Conservation (phyloP, 768 basidiomycete genomes). For the Ramaria rubella region DNA sequence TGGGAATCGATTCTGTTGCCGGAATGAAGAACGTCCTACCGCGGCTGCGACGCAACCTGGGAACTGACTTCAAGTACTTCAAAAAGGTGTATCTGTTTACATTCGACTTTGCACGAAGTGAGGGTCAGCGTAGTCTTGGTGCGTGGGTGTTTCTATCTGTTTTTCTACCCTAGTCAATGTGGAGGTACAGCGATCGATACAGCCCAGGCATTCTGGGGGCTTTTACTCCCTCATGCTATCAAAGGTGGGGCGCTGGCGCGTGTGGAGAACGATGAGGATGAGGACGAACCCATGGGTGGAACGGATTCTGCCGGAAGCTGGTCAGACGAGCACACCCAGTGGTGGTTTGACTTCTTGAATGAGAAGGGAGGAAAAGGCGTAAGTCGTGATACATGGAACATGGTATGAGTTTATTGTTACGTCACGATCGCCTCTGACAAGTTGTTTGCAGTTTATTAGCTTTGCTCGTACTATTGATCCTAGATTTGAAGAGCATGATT, state of each 20-base stretch:
- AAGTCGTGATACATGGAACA: slow-evolving; percentile 84
- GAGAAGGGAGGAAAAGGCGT: slow-evolving; percentile 66
- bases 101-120: slow-evolving; percentile 69
- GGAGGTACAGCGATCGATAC: slow-evolving; percentile 49
- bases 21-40: slow-evolving; percentile 51
- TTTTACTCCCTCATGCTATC: slow-evolving; percentile 71
- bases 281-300: slow-evolving; percentile 32
- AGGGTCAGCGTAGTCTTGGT: slow-evolving; percentile 80
- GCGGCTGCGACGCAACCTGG: slow-evolving; percentile 51
- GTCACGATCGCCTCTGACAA: neutral
- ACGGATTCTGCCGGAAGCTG: slow-evolving; percentile 41
- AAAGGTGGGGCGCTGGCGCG: slow-evolving; percentile 56
- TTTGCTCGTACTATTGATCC: slow-evolving; percentile 72
- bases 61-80: slow-evolving; percentile 64
- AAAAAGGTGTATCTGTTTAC: slow-evolving; percentile 71
- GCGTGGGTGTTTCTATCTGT: slow-evolving; percentile 21
- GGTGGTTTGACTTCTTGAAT: slow-evolving; percentile 77
- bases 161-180: neutral
- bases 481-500: slow-evolving; percentile 65
- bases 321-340: slow-evolving; percentile 51
- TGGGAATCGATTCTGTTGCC: slow-evolving; percentile 36
- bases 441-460: slow-evolving; percentile 55
- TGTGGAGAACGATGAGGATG: slow-evolving; percentile 31
- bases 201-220: slow-evolving; percentile 69
- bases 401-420: slow-evolving; percentile 44